Percentiles rank a stretch among this genome's conserved stretches.
Evolutionary conservation across 257 asterid genomes (phyloP).

Genomic region (Solanum tacnaense): DNA sequence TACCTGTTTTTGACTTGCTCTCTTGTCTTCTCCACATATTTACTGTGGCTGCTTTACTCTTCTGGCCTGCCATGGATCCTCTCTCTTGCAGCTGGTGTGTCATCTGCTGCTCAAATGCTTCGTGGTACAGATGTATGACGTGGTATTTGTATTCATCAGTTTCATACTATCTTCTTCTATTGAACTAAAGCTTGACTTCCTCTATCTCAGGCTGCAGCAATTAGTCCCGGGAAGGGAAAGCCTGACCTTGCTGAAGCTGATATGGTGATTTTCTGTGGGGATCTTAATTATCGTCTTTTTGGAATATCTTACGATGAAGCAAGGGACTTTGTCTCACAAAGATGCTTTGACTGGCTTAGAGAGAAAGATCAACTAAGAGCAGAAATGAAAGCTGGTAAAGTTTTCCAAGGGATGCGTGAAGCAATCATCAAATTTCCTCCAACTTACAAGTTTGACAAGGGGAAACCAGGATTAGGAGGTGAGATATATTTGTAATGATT

Average conservation of each 20-base stretch:
- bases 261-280: constrained; percentile 73
- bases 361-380: constrained; percentile 89
- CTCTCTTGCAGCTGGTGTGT: constrained; percentile 84
- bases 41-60: constrained; percentile 62
- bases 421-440: constrained; percentile 90
- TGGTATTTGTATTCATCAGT: not conserved
- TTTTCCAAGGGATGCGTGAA: constrained; percentile 97
- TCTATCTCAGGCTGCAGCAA: constrained; percentile 26
- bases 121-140: constrained; percentile 56
- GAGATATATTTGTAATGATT: not conserved
- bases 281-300: constrained; percentile 85
- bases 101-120: constrained; percentile 80
- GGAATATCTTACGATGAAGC: constrained; percentile 98
- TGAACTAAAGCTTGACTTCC: not conserved
- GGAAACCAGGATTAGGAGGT: constrained; percentile 97
- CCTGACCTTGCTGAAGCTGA: constrained; percentile 97
- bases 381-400: constrained; percentile 89
- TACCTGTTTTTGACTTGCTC: constrained; percentile 61
- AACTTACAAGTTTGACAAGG: constrained; percentile 87
- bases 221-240: constrained; percentile 54
- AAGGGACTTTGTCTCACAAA: constrained; percentile 93
- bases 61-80: constrained; percentile 70
- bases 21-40: constrained; percentile 64
- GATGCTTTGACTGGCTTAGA: constrained; percentile 97
- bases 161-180: not conserved